These are phyloP conservation scores for Stachybotrys elegans DNA, from an alignment of 2,329 filamentous ascomycete genomes.

Conservation along the genomic window DNA sequence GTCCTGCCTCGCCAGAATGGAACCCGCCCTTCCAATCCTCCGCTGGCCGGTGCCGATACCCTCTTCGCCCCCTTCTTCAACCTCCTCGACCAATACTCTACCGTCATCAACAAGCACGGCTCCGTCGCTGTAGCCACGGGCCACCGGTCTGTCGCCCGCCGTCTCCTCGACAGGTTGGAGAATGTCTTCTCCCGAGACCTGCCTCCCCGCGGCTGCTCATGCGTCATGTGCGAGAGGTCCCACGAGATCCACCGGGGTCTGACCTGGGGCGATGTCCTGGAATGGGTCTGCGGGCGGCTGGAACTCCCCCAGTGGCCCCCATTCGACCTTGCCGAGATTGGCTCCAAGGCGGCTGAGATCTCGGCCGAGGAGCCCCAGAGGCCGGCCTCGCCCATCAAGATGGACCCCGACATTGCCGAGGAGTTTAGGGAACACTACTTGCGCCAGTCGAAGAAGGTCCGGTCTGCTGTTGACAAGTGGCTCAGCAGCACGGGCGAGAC, in stretches of 20 bases:
- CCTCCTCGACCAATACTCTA: constrained; percentile 79
- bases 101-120: constrained; percentile 75
- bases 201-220: constrained; percentile 77
- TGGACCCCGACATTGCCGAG: constrained; percentile 91
- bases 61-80: constrained; percentile 80
- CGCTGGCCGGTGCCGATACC: constrained; percentile 61
- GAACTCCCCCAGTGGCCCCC: constrained; percentile 87
- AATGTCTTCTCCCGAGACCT: constrained; percentile 93
- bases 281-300: constrained; percentile 83
- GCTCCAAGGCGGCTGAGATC: constrained; percentile 53
- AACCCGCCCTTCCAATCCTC: constrained; percentile 56
- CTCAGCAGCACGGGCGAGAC: constrained; percentile 73
- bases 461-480: constrained; percentile 88
- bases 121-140: constrained; percentile 93
- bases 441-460: constrained; percentile 86
- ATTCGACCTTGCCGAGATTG: constrained; percentile 65
- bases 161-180: constrained; percentile 83
- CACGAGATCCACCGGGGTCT: constrained; percentile 65
- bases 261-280: constrained; percentile 93
- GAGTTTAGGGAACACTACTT: constrained; percentile 92
- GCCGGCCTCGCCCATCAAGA: constrained; percentile 60
- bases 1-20: constrained; percentile 54
- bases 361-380: constrained; percentile 56
- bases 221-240: constrained; percentile 70
- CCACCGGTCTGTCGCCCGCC: constrained; percentile 87